These are phyloP conservation scores for Kalaharituber pfeilii DNA, from an alignment of 2,329 filamentous ascomycete species.

Conservation along the genomic window DNA sequence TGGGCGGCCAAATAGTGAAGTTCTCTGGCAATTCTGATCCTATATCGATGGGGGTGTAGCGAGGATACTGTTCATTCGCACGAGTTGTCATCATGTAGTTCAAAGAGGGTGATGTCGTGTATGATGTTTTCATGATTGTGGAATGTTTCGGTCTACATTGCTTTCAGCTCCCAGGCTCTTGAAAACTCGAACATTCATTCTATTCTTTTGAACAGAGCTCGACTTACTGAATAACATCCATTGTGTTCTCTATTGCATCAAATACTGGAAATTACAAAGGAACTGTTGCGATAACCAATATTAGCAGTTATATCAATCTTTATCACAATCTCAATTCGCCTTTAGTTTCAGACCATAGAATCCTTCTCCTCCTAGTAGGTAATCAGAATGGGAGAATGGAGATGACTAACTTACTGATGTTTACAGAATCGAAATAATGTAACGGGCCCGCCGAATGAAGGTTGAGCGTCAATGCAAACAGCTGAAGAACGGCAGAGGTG, in stretches of 20 bases:
- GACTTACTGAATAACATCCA: conserved; percentile 1
- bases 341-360: neutral
- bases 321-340: neutral
- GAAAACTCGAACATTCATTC: neutral
- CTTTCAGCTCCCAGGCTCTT: neutral
- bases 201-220: neutral
- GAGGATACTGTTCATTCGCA: conserved; percentile 4
- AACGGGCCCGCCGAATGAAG: neutral
- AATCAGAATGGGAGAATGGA: neutral
- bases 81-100: conserved; percentile 3
- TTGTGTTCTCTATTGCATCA: neutral
- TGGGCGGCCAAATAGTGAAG: conserved; percentile 33
- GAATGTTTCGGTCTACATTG: neutral
- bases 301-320: neutral
- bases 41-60: conserved; percentile 13
- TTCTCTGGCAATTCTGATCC: conserved; percentile 12
- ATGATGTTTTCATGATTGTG: neutral
- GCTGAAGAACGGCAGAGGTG: neutral
- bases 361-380: neutral
- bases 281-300: neutral
- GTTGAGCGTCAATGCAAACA: neutral
- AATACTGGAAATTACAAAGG: neutral
- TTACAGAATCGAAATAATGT: neutral
- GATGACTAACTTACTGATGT: neutral
- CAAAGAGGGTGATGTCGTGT: conserved; percentile 8